Conservation (phyloP, 164 flowering plant genomes). For the Echeveria elegans region DNA sequence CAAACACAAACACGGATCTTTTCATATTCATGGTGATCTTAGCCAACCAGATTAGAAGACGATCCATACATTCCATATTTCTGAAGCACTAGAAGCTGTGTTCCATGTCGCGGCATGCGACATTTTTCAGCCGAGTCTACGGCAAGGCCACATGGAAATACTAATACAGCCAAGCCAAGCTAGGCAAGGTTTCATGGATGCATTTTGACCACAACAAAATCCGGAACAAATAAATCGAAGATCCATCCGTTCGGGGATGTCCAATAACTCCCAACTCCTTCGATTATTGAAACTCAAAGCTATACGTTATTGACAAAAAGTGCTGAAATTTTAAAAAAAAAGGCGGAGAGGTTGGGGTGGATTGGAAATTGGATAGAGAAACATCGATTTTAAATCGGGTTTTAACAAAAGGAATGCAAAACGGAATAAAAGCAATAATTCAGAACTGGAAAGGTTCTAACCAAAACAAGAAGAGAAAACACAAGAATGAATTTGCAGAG, state of each 20-base stretch:
- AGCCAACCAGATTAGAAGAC: not conserved
- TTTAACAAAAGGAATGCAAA: not conserved
- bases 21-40: not conserved
- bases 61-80: conserved; percentile 3
- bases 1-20: not conserved
- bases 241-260: too few relatives aligned
- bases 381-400: too few relatives aligned
- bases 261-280: not conserved
- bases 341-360: not conserved
- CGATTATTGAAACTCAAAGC: not conserved
- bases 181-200: not conserved
- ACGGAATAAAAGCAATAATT: too few relatives aligned
- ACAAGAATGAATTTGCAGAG: not conserved
- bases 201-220: not conserved
- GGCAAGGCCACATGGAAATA: conserved; percentile 5
- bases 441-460: not conserved
- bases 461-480: not conserved
- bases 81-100: not conserved
- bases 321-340: not conserved
- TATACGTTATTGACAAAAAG: not conserved
- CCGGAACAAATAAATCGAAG: not conserved
- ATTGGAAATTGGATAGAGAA: not conserved
- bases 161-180: not conserved
- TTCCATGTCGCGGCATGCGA: not conserved
- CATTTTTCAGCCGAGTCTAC: not conserved